These are phyloP conservation scores for Ophiostoma australiae DNA, from an alignment of 2,329 filamentous ascomycete genomes.

Conservation along the genomic window DNA sequence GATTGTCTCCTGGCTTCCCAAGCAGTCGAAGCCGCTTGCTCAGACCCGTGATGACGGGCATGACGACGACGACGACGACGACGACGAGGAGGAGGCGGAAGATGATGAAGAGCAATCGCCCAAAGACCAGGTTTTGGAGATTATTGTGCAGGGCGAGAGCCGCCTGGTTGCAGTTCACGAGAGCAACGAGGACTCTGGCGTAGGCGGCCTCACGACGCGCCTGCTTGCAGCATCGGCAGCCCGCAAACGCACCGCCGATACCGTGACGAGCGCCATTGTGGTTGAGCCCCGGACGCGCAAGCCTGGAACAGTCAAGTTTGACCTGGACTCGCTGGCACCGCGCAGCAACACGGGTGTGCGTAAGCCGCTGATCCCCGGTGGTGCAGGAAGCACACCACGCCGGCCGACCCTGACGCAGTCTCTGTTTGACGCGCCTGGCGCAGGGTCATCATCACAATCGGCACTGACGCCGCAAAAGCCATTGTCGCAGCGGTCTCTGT, in stretches of 20 bases:
- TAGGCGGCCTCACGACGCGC: constrained; percentile 37
- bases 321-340: constrained; percentile 41
- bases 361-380: constrained; percentile 19
- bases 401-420: constrained; percentile 15
- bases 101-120: constrained; percentile 27
- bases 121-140: constrained; percentile 41
- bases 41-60: constrained; percentile 22
- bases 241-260: constrained; percentile 34
- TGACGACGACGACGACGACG: constrained; percentile 26
- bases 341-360: constrained; percentile 34
- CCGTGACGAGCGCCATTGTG: constrained; percentile 46
- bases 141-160: constrained; percentile 52
- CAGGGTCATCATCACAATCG: neutral
- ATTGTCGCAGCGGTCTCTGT: constrained; percentile 26
- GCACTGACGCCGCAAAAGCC: constrained; percentile 12
- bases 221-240: constrained; percentile 29
- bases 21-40: constrained; percentile 25
- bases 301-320: constrained; percentile 44
- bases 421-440: constrained; percentile 23
- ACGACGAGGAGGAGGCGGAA: constrained; percentile 26
- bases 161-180: constrained; percentile 52
- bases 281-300: constrained; percentile 47
- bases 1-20: constrained; percentile 39
- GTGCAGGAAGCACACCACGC: constrained; percentile 21
- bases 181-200: constrained; percentile 37